Percentiles rank a stretch among this genome's conserved stretches.
Evolutionary conservation across 1,284 basidiomycete species (phyloP).

Genomic region (Trametes sp.): DNA sequence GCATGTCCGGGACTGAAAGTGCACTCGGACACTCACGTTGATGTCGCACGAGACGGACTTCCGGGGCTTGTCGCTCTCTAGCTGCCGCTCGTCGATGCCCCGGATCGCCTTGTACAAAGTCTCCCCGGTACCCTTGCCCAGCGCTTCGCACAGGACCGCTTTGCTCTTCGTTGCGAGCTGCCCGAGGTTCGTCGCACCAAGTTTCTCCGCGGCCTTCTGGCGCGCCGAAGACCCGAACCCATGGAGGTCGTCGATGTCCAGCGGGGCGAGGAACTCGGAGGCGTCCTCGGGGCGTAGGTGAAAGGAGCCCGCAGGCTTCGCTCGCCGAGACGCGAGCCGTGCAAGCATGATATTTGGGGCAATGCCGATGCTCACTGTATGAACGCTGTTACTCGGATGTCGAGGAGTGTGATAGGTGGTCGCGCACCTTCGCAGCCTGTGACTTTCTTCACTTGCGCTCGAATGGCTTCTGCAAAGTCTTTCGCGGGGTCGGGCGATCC

Average conservation of each 20-base stretch:
- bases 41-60: slow-evolving; percentile 93
- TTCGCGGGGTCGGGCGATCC: slow-evolving; percentile 62
- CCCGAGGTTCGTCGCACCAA: slow-evolving; percentile 77
- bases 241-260: slow-evolving; percentile 89
- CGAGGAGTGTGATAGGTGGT: no score
- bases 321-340: slow-evolving; percentile 88
- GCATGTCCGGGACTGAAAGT: slow-evolving; percentile 16
- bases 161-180: slow-evolving; percentile 71
- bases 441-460: slow-evolving; percentile 74
- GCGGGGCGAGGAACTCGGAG: slow-evolving; percentile 67
- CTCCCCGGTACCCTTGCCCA: slow-evolving; percentile 87
- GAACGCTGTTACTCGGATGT: neutral
- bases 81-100: slow-evolving; percentile 81
- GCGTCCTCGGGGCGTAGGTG: slow-evolving; percentile 71
- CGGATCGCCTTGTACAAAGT: slow-evolving; percentile 85
- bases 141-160: slow-evolving; percentile 68
- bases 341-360: slow-evolving; percentile 92
- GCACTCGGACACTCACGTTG: slow-evolving; percentile 71
- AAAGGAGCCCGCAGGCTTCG: slow-evolving; percentile 89
- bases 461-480: slow-evolving; percentile 83
- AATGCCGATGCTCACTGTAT: slow-evolving; percentile 88
- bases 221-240: slow-evolving; percentile 84
- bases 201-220: slow-evolving; percentile 79
- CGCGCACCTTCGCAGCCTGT: slow-evolving; percentile 86
- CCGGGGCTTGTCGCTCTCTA: slow-evolving; percentile 85